These are phyloP conservation scores for Sugiyamaella boreocaroliniensis DNA, from an alignment of 805 yeast genomes.

Conservation along the genomic window DNA sequence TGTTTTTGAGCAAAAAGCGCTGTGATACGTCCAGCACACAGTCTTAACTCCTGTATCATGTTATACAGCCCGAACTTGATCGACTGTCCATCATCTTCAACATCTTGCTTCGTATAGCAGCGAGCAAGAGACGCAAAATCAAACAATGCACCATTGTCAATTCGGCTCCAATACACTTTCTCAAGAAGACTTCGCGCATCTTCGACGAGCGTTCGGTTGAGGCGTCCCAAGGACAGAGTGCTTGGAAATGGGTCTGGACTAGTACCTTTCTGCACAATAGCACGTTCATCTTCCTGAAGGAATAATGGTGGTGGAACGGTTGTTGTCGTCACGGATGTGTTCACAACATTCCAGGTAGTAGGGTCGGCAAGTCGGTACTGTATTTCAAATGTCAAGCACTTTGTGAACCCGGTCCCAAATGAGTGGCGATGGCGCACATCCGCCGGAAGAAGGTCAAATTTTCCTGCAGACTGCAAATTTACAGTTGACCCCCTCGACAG, in stretches of 20 bases:
- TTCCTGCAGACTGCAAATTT: background rate
- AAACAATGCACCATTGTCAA: slow-evolving; percentile 9
- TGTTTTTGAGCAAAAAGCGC: slow-evolving; percentile 25
- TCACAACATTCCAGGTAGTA: background rate
- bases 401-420: background rate
- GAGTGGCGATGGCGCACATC: background rate
- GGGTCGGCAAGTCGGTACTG: slow-evolving; percentile 9
- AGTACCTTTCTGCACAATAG: background rate
- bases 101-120: background rate
- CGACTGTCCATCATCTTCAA: slow-evolving; percentile 5
- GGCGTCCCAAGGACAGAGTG: background rate
- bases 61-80: background rate
- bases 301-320: background rate
- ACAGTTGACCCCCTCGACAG: background rate
- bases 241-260: background rate
- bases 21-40: slow-evolving; percentile 31
- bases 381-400: slow-evolving; percentile 12
- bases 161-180: slow-evolving; percentile 11
- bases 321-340: background rate
- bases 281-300: background rate
- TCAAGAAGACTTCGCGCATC: slow-evolving; percentile 1
- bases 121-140: slow-evolving; percentile 6
- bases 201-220: background rate
- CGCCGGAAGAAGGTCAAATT: background rate
- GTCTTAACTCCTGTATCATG: slow-evolving; percentile 19